Conservation (phyloP, 805 yeast species). For the Yarrowia sp. region DNA sequence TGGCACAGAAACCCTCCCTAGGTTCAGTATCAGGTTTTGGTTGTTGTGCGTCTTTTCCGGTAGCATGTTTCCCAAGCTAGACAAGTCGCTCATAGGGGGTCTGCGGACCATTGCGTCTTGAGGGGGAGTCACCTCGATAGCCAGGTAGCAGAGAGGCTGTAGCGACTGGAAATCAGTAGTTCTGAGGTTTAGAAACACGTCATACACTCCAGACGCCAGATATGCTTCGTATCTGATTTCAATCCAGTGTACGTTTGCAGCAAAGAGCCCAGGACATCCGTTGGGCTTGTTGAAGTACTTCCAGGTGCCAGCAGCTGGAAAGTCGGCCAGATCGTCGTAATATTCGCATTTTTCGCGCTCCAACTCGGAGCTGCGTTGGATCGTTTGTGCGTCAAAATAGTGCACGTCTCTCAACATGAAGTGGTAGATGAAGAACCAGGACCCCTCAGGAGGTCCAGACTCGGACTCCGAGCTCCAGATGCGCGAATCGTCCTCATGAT, state of each 20-base stretch:
- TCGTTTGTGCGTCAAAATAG: conserved; percentile 33
- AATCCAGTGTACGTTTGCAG: conserved; percentile 31
- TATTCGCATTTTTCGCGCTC: conserved; percentile 31
- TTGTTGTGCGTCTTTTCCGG: conserved; percentile 13
- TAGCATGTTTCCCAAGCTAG: conserved; percentile 6
- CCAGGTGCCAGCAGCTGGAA: conserved; percentile 38
- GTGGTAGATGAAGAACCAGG: conserved; percentile 37
- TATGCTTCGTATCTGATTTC: conserved; percentile 33
- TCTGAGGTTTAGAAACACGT: conserved; percentile 28
- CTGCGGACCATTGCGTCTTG: conserved; percentile 36
- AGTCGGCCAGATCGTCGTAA: conserved; percentile 23
- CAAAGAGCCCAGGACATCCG: conserved; percentile 32
- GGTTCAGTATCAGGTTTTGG: conserved; percentile 29
- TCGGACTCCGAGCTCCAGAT: neutral
- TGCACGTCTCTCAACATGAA: conserved; percentile 34
- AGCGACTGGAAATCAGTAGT: conserved; percentile 26
- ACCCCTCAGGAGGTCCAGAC: conserved; percentile 1
- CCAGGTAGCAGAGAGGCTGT: conserved; percentile 24
- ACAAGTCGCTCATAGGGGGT: conserved; percentile 25
- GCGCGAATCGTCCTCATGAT: neutral
- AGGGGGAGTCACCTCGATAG: conserved; percentile 31
- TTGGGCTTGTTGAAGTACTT: conserved; percentile 31
- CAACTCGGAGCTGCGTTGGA: conserved; percentile 20
- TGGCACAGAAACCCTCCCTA: conserved; percentile 31
- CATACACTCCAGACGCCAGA: conserved; percentile 27